A percentile compares a stretch with the other conserved stretches of the same genome.
phyloP scores from a whole-genome alignment of 2,329 filamentous ascomycete species.

The Sporothrix brunneoviolacea region DNA sequence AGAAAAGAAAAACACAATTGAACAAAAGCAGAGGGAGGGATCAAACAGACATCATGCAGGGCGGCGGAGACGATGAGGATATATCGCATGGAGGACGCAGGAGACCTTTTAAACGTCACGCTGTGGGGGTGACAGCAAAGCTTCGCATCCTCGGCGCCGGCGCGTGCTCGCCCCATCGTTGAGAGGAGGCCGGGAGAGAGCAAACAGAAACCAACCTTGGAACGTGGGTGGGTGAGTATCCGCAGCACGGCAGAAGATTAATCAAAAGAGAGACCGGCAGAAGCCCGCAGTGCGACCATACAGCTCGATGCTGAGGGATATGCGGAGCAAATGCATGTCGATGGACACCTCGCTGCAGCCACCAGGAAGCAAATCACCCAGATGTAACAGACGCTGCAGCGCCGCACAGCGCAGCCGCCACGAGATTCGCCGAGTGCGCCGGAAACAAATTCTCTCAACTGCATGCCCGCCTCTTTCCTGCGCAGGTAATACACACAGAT shows the following conservation, averaged over 20 bases:
- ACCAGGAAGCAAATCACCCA: not conserved
- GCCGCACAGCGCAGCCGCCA: slow-evolving; percentile 10
- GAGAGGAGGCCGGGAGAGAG: not conserved
- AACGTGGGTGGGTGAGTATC: too few species aligned
- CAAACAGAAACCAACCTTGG: too few species aligned
- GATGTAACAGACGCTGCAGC: slow-evolving; percentile 6
- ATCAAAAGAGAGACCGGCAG: not conserved
- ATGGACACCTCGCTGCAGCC: not conserved
- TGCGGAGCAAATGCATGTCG: not conserved
- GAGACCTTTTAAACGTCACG: not conserved
- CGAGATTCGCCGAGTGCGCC: slow-evolving; percentile 1
- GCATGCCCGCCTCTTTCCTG: too few species aligned
- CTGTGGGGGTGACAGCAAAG: not conserved
- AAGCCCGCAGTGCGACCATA: not conserved
- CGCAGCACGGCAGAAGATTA: too few species aligned
- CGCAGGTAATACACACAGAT: too few species aligned
- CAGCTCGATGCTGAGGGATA: not conserved
- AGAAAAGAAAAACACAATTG: not conserved
- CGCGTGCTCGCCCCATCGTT: not conserved
- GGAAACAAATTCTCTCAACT: not conserved
- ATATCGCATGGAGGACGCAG: slow-evolving; percentile 4
- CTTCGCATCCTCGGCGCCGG: not conserved
- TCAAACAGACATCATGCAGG: slow-evolving; percentile 2
- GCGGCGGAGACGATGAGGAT: slow-evolving; percentile 11
- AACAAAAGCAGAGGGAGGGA: not conserved